These are phyloP conservation scores for Candida krabiensis DNA, from an alignment of 805 yeast genomes.

Conservation along the genomic window DNA sequence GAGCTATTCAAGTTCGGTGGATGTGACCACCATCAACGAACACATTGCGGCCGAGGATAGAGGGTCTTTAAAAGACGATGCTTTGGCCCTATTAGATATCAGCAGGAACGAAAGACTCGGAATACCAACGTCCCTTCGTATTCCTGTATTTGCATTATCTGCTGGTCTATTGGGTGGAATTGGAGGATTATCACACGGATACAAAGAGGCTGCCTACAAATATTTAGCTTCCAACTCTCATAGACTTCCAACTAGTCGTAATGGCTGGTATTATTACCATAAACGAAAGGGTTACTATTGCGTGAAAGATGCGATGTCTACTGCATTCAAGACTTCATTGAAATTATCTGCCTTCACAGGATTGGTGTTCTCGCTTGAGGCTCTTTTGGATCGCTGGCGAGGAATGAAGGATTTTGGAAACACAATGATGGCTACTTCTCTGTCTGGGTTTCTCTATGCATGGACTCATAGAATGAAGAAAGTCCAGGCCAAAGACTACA, in stretches of 20 bases:
- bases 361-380: constrained; percentile 60
- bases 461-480: constrained; percentile 40
- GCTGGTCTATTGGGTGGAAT: constrained; percentile 45
- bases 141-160: constrained; percentile 40
- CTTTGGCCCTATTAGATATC: constrained; percentile 6
- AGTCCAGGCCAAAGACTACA: constrained; percentile 41
- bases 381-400: constrained; percentile 51
- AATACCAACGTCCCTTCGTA: constrained; percentile 45
- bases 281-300: constrained; percentile 79
- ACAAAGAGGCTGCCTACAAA: constrained; percentile 51
- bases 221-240: constrained; percentile 82
- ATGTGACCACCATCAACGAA: constrained; percentile 36
- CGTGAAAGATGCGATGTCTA: constrained; percentile 51
- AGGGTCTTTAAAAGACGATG: constrained; percentile 7
- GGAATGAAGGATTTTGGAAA: constrained; percentile 57
- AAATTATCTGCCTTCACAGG: constrained; percentile 47
- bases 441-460: constrained; percentile 55
- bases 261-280: constrained; percentile 89
- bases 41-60: constrained; percentile 6
- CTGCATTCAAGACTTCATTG: constrained; percentile 44
- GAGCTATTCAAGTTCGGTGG: constrained; percentile 36
- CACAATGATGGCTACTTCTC: constrained; percentile 57
- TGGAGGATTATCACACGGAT: constrained; percentile 63
- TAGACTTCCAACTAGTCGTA: constrained; percentile 70
- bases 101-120: constrained; percentile 44